Evolutionary conservation across 192 early-diverging fungal genomes (phyloP).

Genomic region (Backusella tarrabulga): DNA sequence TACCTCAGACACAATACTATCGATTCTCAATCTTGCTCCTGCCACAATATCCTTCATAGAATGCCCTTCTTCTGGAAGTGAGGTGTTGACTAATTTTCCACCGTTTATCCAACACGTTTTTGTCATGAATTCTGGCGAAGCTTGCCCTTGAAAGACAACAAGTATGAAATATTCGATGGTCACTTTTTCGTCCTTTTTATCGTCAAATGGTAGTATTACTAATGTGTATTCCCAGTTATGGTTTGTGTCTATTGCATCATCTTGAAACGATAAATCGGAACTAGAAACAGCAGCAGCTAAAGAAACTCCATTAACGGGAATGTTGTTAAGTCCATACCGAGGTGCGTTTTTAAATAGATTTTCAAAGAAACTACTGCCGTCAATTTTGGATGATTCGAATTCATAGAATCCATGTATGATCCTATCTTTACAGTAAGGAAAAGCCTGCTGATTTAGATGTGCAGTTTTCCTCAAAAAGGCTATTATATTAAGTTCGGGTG

Average conservation of each 20-base stretch:
- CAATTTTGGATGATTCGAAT: constrained; percentile 8
- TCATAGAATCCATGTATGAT: constrained; percentile 46
- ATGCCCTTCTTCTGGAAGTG: constrained; percentile 6
- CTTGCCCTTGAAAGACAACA: constrained; percentile 3
- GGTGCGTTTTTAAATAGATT: constrained; percentile 16
- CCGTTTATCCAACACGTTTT: neutral
- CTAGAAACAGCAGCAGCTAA: constrained; percentile 18
- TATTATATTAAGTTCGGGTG: constrained; percentile 44
- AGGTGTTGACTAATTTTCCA: neutral
- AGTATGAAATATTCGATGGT: constrained; percentile 19
- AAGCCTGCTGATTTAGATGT: constrained; percentile 39
- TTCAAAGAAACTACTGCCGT: constrained; percentile 9
- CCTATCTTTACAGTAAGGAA: constrained; percentile 45
- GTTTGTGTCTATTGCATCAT: neutral
- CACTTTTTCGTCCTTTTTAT: constrained; percentile 4
- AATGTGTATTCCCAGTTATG: constrained; percentile 14
- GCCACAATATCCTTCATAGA: constrained; percentile 10
- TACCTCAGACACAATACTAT: constrained; percentile 22
- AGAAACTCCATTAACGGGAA: neutral
- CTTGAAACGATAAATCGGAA: neutral
- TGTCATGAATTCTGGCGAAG: neutral
- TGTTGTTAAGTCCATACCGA: constrained; percentile 16
- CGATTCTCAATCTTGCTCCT: constrained; percentile 12
- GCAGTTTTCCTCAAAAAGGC: constrained; percentile 43
- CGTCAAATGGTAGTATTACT: constrained; percentile 4